Base-by-base conservation (phyloP, 192 early-diverging fungal genomes). In the Diversispora eburnea region DNA sequence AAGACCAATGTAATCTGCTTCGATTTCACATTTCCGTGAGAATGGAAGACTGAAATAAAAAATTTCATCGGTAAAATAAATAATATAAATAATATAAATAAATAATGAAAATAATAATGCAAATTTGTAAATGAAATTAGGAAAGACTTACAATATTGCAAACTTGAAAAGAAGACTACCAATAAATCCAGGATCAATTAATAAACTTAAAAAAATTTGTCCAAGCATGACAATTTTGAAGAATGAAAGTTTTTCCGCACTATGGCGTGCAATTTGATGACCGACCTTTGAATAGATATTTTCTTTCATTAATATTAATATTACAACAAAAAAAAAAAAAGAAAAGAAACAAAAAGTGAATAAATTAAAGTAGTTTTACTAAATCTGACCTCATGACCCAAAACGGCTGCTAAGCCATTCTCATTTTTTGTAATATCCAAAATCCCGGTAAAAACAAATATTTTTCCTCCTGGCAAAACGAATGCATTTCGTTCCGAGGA, bases 371-470 rank as follows among this genome's bases (percentile, higher is more conserved):
- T 6, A 43, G 4, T 9, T 39, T 54, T 68, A 52, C 20, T 39
- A n/a, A 46, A 45, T 5, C 47, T 43, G 9, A 72, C 70, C 46
- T 99, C 97, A 75, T 99, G 97, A 0, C 94, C 92, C 22, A 99
- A 76, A 3, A 99, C 94, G 0, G 96, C 92, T 6, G 97, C 97
- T 77, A 99, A 76, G 8, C 94, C 95, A 77, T 92, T 86, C 77
- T 94, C 92, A 78, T 92, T 88, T 62, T 84, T 66, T 0, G 87
- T 87, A 39, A 99, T 81, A 3, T 91, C 90, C 4, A 99, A 82
- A 19, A 99, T 88, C 4, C 97, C 97, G 25, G 94, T 94, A 73
- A 98, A 99, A 43, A 99, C 97, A 88, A 99, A 99, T 0, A 99
- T 91, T 79, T 96, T 95, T 46, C 94, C 94, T 47, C 94, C 94